These are phyloP conservation scores for Botrytis aclada DNA, from an alignment of 2,329 filamentous ascomycete species.

Conservation along the genomic window DNA sequence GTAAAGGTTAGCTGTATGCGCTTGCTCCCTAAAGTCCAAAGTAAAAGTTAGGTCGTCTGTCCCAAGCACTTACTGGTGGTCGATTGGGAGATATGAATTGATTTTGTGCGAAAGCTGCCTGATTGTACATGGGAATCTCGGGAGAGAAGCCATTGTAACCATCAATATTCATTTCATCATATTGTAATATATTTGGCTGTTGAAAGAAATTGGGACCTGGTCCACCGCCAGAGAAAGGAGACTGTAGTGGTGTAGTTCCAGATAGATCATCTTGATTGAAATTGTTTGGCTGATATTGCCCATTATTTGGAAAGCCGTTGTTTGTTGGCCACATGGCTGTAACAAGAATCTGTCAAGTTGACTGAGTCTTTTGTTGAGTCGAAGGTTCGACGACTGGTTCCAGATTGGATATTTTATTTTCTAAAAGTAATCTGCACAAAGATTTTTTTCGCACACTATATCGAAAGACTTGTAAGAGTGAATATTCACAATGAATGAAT, in stretches of 20 bases:
- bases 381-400: background rate
- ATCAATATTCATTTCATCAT: constrained; percentile 25
- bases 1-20: constrained; percentile 23
- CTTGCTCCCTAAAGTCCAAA: constrained; percentile 7
- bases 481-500: background rate
- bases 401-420: background rate
- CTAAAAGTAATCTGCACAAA: background rate
- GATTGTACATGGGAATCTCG: constrained; percentile 29
- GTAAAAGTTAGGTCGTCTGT: background rate
- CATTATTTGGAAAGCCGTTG: constrained; percentile 32
- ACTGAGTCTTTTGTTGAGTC: background rate
- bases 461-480: background rate
- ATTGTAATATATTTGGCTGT: constrained; percentile 25
- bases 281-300: constrained; percentile 24
- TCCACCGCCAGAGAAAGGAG: constrained; percentile 21
- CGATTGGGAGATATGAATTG: constrained; percentile 25
- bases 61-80: constrained; percentile 29
- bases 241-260: constrained; percentile 3
- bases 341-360: background rate
- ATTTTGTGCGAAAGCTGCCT: constrained; percentile 30
- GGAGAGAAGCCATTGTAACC: constrained; percentile 26
- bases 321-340: constrained; percentile 33
- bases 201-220: constrained; percentile 27
- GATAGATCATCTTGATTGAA: constrained; percentile 32
- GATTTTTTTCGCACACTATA: background rate